phyloP scores from a whole-genome alignment of 1,139 yeast species.

The Pichia sp. region DNA sequence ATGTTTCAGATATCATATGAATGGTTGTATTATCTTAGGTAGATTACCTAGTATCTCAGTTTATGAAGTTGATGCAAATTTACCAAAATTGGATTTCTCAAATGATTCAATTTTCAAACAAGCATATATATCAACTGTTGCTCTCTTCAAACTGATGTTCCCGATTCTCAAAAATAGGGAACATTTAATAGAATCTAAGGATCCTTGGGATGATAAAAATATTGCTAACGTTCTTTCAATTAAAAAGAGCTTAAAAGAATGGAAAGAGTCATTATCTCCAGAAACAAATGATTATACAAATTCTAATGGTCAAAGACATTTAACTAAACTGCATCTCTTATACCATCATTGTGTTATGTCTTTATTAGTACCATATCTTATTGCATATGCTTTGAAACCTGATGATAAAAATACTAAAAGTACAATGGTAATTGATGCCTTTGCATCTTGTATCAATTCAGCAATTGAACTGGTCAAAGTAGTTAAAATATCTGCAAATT shows the following conservation, averaged over 20 bases:
- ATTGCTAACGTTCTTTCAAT: conserved; percentile 27
- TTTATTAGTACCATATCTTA: conserved; percentile 29
- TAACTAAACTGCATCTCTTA: conserved; percentile 28
- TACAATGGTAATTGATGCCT: conserved; percentile 26
- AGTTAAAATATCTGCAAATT: conserved; percentile 19
- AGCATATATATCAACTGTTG: conserved; percentile 24
- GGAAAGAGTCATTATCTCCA: conserved; percentile 19
- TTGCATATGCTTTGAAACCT: conserved; percentile 25
- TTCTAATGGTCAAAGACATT: conserved; percentile 23
- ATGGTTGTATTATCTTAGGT: conserved; percentile 30
- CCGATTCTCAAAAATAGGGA: conserved; percentile 28
- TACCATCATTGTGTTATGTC: conserved; percentile 29
- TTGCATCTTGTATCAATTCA: conserved; percentile 28
- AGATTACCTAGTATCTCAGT: conserved; percentile 29
- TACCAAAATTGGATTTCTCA: conserved; percentile 18
- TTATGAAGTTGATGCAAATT: conserved; percentile 26
- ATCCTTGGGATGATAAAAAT: conserved; percentile 28
- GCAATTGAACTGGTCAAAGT: conserved; percentile 27
- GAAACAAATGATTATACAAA: conserved; percentile 12
- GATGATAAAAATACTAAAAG: conserved; percentile 22
- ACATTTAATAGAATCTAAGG: conserved; percentile 21
- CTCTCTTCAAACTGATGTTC: conserved; percentile 26
- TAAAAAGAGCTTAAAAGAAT: conserved; percentile 22
- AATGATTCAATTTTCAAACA: conserved; percentile 23
- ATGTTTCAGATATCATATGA: conserved; percentile 27